Evolutionary conservation across 768 basidiomycete species (phyloP).

Genomic region (Paxillus involutus): DNA sequence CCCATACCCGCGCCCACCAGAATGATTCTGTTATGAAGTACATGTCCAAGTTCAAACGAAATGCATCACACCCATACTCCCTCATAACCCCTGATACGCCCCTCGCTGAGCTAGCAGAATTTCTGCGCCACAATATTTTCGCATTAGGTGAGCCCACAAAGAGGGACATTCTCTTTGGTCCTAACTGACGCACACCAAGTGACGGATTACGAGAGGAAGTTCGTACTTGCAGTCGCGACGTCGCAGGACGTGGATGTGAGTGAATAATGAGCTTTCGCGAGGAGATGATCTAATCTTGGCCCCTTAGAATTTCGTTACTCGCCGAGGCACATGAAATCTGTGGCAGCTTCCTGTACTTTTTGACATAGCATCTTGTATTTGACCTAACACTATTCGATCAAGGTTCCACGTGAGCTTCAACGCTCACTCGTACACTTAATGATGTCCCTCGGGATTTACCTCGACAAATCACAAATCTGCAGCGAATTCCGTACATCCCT

Average conservation of each 20-base stretch:
- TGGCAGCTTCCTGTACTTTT: background rate
- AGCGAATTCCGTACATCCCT: too few relatives aligned
- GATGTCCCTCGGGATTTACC: too few relatives aligned
- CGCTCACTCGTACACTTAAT: too few relatives aligned
- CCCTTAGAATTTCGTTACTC: constrained; percentile 29
- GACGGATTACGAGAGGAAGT: constrained; percentile 79
- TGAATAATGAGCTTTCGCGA: background rate
- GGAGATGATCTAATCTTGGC: background rate
- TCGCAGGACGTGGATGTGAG: constrained; percentile 63
- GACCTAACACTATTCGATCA: background rate
- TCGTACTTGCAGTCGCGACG: constrained; percentile 81
- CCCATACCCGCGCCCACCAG: constrained; percentile 34
- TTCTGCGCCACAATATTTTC: constrained; percentile 71
- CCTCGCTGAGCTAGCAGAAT: constrained; percentile 78
- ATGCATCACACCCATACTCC: constrained; percentile 64
- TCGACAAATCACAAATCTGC: too few relatives aligned
- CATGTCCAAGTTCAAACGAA: constrained; percentile 76
- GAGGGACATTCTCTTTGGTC: background rate
- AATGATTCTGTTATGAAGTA: constrained; percentile 67
- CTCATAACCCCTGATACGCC: constrained; percentile 80
- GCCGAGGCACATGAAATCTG: constrained; percentile 21
- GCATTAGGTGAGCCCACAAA: constrained; percentile 58
- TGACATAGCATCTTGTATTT: background rate
- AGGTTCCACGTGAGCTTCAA: background rate
- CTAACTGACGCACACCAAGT: constrained; percentile 45